Percentiles rank a stretch among this genome's conserved stretches.
Conservation (phyloP, 306 rosid species). For the Ziziphus jujuba region DNA sequence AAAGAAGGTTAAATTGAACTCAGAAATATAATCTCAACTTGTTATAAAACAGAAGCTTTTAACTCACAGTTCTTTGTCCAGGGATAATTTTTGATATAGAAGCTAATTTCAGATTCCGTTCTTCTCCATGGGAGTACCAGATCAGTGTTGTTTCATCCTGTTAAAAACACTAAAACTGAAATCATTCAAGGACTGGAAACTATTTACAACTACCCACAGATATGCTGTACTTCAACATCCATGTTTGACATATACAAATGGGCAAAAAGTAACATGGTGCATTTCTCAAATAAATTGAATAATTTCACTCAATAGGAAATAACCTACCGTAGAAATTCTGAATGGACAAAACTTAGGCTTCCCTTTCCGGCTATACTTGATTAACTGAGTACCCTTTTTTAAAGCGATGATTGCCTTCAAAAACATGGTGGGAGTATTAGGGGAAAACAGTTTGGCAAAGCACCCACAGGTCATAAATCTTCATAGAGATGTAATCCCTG, state of each 20-base stretch:
- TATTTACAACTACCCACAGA: not conserved
- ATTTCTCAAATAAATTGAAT: not conserved
- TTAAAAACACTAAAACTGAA: conserved; percentile 44
- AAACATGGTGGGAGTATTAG: conserved; percentile 16
- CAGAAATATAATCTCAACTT: not conserved
- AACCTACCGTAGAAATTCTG: conserved; percentile 77
- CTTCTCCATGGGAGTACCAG: conserved; percentile 81
- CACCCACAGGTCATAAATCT: conserved; percentile 15
- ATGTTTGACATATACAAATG: not conserved
- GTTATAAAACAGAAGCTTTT: conserved; percentile 20
- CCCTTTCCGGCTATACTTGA: conserved; percentile 84
- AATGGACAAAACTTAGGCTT: conserved; percentile 78
- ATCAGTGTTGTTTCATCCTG: conserved; percentile 86
- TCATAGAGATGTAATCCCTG: conserved; percentile 9
- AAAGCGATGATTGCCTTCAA: conserved; percentile 68
- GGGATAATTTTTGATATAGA: conserved; percentile 56
- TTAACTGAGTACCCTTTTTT: conserved; percentile 75
- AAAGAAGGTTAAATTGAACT: not conserved
- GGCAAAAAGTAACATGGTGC: not conserved
- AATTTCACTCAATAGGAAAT: conserved; percentile 9
- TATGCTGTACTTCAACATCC: conserved; percentile 7
- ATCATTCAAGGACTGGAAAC: conserved; percentile 30
- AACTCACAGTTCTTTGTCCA: conserved; percentile 97
- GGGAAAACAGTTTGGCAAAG: conserved; percentile 16
- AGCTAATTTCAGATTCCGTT: conserved; percentile 66